Base-by-base conservation (phyloP, 2,329 filamentous ascomycete species). In the Fusarium guadeloupense region DNA sequence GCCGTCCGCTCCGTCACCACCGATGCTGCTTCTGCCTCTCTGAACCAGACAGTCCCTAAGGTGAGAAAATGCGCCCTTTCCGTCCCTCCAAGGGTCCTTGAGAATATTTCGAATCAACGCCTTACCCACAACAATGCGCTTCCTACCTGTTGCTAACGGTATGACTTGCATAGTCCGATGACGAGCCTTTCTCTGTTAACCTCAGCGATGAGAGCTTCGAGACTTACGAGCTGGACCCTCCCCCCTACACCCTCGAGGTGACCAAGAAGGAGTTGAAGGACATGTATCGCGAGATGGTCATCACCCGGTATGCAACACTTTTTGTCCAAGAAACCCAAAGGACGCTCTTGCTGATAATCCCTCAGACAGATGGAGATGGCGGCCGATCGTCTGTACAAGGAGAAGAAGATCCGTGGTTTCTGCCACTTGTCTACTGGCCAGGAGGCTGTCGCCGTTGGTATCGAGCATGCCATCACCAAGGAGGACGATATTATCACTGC, bases 371-470 rank as follows among this genome's bases (percentile, higher is more conserved):
- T 99, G 95, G 95, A 99, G 82, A 97, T 99, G 94, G 93, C 94
- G 69, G 93, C 95, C 82, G 95, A 99, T 78, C 88, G 94, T 77
- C 85, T 99, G 74, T 99, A 99, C 91, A 99, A 99, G 85, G 95
- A 98, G 85, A 99, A 99, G 90, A 98, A 99, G 87, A 98, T 99
- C 73, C 91, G 95, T 73, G 95, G 95, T 82, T 99, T 99, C 90
- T 99, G 95, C 83, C 95, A 99, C 83, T 82, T 99, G 80, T 98
- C 95, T 56, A 96, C 91, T 57, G 95, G 95, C 64, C 95, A 99
- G 82, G 95, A 99, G 85, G 95, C 95, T 67, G 95, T 99, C 68
- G 93, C 95, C 56, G 89, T 93, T 71, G 95, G 95, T 76, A 98
- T 99, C 74, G 95, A 99, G 83, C 92, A 97, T 78, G 93, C 93